Evolutionary conservation across 2,329 filamentous ascomycete species (phyloP), one percentile per base, ranked within the genome.

Genomic region (Cercospora zeina): DNA sequence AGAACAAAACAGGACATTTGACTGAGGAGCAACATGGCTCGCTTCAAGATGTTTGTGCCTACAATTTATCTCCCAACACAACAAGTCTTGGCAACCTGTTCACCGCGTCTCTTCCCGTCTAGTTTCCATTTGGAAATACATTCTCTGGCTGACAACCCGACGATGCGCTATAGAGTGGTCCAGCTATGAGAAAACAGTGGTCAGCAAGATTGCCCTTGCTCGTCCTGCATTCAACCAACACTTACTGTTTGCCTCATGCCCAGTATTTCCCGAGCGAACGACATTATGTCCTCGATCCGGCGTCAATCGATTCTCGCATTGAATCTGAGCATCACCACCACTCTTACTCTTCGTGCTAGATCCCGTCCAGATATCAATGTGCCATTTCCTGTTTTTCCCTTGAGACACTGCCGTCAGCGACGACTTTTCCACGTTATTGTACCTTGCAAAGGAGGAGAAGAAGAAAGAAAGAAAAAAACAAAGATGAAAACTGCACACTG

Each of bases 101-200:
- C 24, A 27, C 24, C 24, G 24, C 24, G 24, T 27, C 39, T 19
- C 19, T 45, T 19, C 9, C 1, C 47, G 2, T 31, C 5, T 31
- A 51, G 47, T 51, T 30, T n/a, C 30, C 30, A 33, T 51, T 21
- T 33, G 47, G 21, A 10, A 31, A 51, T 13, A 51, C 47, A 51
- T 51, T 51, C 47, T 51, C 47, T 2, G 47, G 13, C n/a, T 31
- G 47, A 21, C 27, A 51, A 11, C 47, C 47, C 47, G 47, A 51
- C 24, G 47, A 30, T 31, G 47, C 13, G 13, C 47, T 51, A 13
- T 51, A 51, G 14, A 51, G 47, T 14, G 24, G 47, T 4, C 47
- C 47, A 31, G 47, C 47, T 51, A 51, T 14, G 24, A 51, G 14
- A 9, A 31, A 27, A 27, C 24, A 27, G 24, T 27, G 24, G 7